Conservation (phyloP, 805 yeast genomes). For the Ogataea philodendri region DNA sequence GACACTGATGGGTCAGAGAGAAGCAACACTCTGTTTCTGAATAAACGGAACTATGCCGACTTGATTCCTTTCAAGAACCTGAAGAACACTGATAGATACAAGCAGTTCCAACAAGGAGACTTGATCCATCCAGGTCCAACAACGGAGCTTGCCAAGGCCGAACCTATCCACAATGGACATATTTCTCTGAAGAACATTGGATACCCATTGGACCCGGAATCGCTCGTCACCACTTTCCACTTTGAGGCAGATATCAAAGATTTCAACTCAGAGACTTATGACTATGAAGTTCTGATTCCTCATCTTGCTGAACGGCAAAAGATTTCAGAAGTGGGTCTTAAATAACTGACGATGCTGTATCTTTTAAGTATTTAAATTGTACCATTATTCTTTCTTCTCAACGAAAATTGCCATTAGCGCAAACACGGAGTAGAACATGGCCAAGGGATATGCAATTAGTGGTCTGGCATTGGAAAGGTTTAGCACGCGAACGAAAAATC, state of each 20-base stretch:
- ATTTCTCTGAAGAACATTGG: constrained; percentile 29
- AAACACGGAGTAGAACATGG: constrained; percentile 88
- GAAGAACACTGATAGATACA: constrained; percentile 13
- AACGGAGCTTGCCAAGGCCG: constrained; percentile 17
- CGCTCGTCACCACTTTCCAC: constrained; percentile 67
- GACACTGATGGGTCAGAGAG: constrained; percentile 56
- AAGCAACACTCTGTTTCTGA: constrained; percentile 49
- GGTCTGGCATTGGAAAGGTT: constrained; percentile 82
- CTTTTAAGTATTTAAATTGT: constrained; percentile 7
- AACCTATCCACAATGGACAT: constrained; percentile 4
- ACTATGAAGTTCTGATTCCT: constrained; percentile 73
- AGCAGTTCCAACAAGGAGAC: constrained; percentile 22
- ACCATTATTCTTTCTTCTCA: constrained; percentile 28
- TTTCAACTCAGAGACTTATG: constrained; percentile 50
- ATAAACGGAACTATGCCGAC: constrained; percentile 72
- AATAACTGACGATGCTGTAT: constrained; percentile 10
- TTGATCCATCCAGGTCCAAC: constrained; percentile 45
- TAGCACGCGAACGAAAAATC: constrained; percentile 83
- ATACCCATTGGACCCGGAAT: constrained; percentile 55
- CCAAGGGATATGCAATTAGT: constrained; percentile 89
- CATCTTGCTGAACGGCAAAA: constrained; percentile 16
- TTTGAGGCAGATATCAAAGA: constrained; percentile 62
- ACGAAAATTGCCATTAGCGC: constrained; percentile 90
- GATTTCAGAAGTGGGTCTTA: constrained; percentile 8
- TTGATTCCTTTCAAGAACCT: constrained; percentile 51